These are phyloP conservation scores for Sisymbrium altissimum DNA, from an alignment of 345 rosid species.

Conservation along the genomic window DNA sequence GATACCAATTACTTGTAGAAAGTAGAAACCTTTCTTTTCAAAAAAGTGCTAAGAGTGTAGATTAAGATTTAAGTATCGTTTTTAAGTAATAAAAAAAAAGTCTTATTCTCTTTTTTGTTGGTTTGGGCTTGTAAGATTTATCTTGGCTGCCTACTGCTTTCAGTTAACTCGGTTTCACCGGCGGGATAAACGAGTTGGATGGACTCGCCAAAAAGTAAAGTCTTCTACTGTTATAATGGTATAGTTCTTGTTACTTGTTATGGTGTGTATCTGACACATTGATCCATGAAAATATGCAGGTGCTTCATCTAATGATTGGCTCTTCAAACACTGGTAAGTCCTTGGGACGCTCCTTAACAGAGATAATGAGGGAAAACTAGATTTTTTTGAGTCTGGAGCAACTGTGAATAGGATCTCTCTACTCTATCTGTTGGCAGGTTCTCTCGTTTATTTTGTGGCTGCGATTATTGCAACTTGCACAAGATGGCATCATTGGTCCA, in stretches of 20 bases:
- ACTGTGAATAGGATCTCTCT: background rate
- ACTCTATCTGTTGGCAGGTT: constrained; percentile 24
- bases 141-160: constrained; percentile 30
- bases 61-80: background rate
- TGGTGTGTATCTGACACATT: constrained; percentile 14
- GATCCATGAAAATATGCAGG: constrained; percentile 19
- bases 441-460: constrained; percentile 33
- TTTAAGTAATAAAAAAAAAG: background rate
- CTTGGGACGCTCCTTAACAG: background rate
- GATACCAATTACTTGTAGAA: background rate
- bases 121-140: constrained; percentile 25
- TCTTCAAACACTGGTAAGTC: constrained; percentile 33
- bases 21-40: constrained; percentile 11
- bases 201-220: constrained; percentile 70
- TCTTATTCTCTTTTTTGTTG: constrained; percentile 16
- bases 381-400: background rate
- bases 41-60: constrained; percentile 1
- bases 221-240: background rate
- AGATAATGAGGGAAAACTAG: background rate
- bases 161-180: constrained; percentile 59
- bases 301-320: constrained; percentile 39
- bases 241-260: background rate
- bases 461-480: constrained; percentile 34
- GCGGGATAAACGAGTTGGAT: constrained; percentile 49
- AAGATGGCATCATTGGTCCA: constrained; percentile 40